Base-by-base conservation (phyloP, 1,284 basidiomycete species). In the Moesziomyces globuligerus region DNA sequence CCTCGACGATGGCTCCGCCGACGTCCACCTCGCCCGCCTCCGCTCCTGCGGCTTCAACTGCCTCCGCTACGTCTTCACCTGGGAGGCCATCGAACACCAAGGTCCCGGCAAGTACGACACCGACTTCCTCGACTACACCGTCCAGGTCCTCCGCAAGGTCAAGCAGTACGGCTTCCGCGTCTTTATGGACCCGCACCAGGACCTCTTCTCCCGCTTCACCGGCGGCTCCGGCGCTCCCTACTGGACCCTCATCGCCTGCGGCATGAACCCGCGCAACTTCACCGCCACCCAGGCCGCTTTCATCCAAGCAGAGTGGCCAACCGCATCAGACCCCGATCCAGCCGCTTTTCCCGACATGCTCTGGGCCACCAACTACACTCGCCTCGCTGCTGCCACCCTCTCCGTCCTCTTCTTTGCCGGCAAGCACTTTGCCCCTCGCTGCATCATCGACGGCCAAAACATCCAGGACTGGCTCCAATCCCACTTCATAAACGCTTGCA, bases 321-420 rank as follows among this genome's bases (percentile, higher is more conserved):
- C 85, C 3, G 77, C 89, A 0, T 83, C 86, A 36, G 79, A 84
- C 0, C 87, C 91, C 3, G 86, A 91, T 66, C 93, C 95, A 0
- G 85, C 87, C 7, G 83, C 87, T 0, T 87, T 93, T 62, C 94
- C 95, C 2, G 88, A 90, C 48, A 98, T 98, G 95, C 76, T 94
- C 67, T 98, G 95, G 95, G 89, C 90, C 15, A 97, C 95, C 21
- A 98, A 98, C 82, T 97, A 98, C 79, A 89, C 90, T 44, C 91
- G 91, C 11, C 88, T 97, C 17, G 88, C 90, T 37, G 89, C 89
- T 13, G 93, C 94, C 80, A 96, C 94, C 4, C 81, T 98, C 51
- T 96, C 93, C 85, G 93, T 94, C 3, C 87, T 98, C 55, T 98
- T 97, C 87, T 98, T 93, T 80, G 94, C 90, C 25, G 95, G 95